Evolutionary conservation across 805 yeast genomes (phyloP), one percentile per base, ranked within the genome.

Genomic region (Cyberlindnera xylosilytica): DNA sequence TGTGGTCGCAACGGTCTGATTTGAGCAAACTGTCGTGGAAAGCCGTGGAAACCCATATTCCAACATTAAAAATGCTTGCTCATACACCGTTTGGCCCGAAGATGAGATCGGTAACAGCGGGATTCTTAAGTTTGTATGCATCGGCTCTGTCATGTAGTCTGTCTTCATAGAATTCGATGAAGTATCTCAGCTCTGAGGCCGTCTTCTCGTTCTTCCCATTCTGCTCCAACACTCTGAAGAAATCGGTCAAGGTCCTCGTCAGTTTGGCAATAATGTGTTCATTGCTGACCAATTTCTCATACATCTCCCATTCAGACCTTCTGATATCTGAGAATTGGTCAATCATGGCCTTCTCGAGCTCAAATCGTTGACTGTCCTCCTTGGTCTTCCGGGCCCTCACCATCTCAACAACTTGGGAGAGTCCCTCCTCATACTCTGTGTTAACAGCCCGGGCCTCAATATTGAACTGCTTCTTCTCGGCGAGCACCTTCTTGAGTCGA

Each of bases 401-500:
- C 20, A 41, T 8, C 3, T 32, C 30, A 34, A 53, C 37, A 17
- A 53, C 10, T 0, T 15, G 6, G 19, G 43, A 43, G 5, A 55
- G 47, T 5, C 33, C 20, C 0, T 23, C 15, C 24, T 54, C 57
- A 24, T 49, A 56, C 11, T 51, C 53, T 3, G 13, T 6, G 17
- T 49, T 52, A 4, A 49, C 37, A 1, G 13, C 7, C 19, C 34
- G 32, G 9, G 46, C 34, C n/a, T 48, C 46, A 2, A 11, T 11
- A 19, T 39, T 49, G 26, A 46, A 48, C 5, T 20, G n/a, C 15
- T 9, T 38, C 30, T 43, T 46, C 3, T 39, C 27, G 3, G 13
- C 39, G 11, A 53, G 36, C 3, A 56, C 20, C 17, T 29, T 9
- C 30, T 45, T 54, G 36, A 56, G 24, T 37, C 45, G 36, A 20